Evolutionary conservation across 768 basidiomycete species (phyloP).

Genomic region (Mycena epipterygia): DNA sequence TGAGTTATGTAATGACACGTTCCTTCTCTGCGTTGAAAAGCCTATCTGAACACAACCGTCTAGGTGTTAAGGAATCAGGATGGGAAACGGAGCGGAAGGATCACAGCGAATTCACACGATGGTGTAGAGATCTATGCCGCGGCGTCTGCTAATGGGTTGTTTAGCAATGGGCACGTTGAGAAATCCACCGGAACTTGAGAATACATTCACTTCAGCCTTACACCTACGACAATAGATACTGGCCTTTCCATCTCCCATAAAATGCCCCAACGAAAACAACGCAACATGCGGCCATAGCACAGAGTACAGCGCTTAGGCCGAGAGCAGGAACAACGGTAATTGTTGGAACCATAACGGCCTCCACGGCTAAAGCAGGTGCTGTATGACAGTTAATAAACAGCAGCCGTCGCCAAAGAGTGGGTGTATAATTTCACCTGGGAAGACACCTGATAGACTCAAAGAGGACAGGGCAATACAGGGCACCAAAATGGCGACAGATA

Average conservation of each 20-base stretch:
- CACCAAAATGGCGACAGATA: conserved; percentile 6
- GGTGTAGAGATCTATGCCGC: background rate
- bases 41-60: conserved; percentile 12
- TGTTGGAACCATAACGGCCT: conserved; percentile 11
- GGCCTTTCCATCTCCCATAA: background rate
- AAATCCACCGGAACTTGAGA: background rate
- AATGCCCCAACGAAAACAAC: conserved; percentile 1
- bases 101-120: background rate
- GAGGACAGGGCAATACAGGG: conserved; percentile 21
- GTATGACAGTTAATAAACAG: background rate
- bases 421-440: conserved; percentile 10
- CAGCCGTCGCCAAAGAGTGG: background rate
- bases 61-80: background rate
- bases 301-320: background rate
- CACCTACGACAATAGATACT: background rate
- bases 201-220: background rate
- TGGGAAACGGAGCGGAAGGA: background rate
- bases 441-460: conserved; percentile 4
- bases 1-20: background rate
- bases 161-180: background rate
- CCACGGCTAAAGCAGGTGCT: background rate
- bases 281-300: conserved; percentile 11
- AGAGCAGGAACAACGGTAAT: conserved; percentile 2
- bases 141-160: background rate
- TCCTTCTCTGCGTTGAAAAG: background rate